A percentile compares a stretch with the other conserved stretches of the same genome.
Conservation (phyloP, 2,329 filamentous ascomycete genomes). For the Alternaria sp. region DNA sequence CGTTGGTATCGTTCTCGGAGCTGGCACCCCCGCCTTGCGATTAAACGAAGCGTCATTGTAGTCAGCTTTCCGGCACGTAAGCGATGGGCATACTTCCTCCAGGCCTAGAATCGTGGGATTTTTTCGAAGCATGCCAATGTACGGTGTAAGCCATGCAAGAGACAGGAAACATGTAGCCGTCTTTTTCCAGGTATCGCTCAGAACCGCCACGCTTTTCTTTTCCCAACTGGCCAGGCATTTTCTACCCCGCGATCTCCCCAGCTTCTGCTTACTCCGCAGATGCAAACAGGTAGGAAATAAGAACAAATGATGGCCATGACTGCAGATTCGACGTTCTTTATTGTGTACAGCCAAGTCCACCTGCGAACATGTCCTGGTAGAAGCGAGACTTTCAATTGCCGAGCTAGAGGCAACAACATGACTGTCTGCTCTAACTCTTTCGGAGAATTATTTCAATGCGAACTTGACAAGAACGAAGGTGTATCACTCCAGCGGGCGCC, state of each 20-base stretch:
- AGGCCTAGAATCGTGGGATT: background rate
- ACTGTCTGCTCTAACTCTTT: background rate
- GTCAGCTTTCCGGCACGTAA: background rate
- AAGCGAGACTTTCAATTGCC: background rate
- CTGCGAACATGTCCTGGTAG: background rate
- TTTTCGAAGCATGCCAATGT: background rate
- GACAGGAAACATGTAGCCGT: background rate
- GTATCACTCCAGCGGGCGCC: background rate
- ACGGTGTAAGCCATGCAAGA: background rate
- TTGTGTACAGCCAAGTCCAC: background rate
- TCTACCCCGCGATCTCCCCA: background rate
- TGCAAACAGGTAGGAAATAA: background rate
- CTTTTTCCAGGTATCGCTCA: background rate
- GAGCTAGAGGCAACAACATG: background rate
- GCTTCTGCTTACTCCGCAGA: background rate
- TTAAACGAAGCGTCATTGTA: background rate
- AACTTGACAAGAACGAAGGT: background rate
- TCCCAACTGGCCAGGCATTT: background rate
- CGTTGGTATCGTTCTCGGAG: background rate
- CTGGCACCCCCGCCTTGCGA: background rate
- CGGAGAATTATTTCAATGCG: background rate
- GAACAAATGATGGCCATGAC: background rate
- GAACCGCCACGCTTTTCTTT: background rate
- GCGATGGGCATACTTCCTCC: background rate
- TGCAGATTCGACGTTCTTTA: background rate